Evolutionary conservation across 495 filamentous ascomycete genomes (phyloP).

Genomic region (Thermochaetoides thermophila): DNA sequence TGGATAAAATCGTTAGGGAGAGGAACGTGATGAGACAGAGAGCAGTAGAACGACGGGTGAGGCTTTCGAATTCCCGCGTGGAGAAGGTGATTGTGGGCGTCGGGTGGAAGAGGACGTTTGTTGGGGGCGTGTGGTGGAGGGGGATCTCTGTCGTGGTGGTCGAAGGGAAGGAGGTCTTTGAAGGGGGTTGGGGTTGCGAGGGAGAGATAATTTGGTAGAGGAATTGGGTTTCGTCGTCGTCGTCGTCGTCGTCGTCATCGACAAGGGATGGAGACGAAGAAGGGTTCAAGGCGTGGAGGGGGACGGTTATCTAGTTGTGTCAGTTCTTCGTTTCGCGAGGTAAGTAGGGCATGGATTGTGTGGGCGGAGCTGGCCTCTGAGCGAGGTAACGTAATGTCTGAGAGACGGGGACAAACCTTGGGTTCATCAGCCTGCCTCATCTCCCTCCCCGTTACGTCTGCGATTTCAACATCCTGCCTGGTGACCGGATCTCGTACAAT

Average conservation of each 20-base stretch:
- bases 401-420: slow-evolving; percentile 30
- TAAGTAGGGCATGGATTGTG: background rate
- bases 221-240: no score
- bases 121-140: slow-evolving; percentile 90
- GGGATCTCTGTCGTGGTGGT: slow-evolving; percentile 82
- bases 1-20: no score
- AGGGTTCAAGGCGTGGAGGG: no score
- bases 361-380: background rate
- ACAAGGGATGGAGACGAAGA: no score
- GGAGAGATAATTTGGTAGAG: no score
- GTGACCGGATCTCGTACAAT: slow-evolving; percentile 79
- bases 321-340: no score
- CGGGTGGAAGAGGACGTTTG: slow-evolving; percentile 89
- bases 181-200: no score
- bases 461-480: slow-evolving; percentile 72
- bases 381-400: background rate
- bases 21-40: no score
- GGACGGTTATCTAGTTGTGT: no score
- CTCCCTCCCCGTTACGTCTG: slow-evolving; percentile 57
- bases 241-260: no score
- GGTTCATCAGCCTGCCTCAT: slow-evolving; percentile 60
- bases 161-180: slow-evolving; percentile 64
- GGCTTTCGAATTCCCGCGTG: no score
- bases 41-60: no score
- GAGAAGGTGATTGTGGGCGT: slow-evolving; percentile 77